Conservation (phyloP, 2,329 filamentous ascomycete species). For the Apiospora pterosperma region DNA sequence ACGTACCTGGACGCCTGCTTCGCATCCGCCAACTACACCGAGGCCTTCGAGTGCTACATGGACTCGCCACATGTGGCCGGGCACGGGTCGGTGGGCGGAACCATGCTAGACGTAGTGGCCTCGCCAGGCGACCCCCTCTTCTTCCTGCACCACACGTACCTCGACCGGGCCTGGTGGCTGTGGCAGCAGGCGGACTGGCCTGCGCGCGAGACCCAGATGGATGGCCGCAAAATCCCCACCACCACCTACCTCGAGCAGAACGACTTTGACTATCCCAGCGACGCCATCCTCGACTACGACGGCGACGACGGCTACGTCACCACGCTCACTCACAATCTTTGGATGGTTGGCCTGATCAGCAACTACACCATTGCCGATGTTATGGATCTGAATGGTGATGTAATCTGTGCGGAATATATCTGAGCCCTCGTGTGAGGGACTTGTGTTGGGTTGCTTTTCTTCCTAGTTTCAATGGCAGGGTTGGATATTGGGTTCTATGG, state of each 20-base stretch:
- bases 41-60: background rate
- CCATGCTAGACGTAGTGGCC: background rate
- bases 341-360: slow-evolving; percentile 19
- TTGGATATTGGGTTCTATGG: too few relatives aligned
- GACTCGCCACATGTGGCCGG: background rate
- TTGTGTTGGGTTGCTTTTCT: too few relatives aligned
- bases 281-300: background rate
- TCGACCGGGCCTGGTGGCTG: slow-evolving; percentile 22
- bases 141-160: slow-evolving; percentile 25
- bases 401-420: slow-evolving; percentile 20
- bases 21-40: background rate
- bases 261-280: background rate
- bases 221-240: background rate
- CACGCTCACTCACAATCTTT: slow-evolving; percentile 24
- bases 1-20: background rate
- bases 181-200: slow-evolving; percentile 4
- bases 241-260: background rate
- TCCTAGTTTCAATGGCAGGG: too few relatives aligned
- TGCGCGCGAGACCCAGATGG: background rate
- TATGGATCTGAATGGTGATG: slow-evolving; percentile 17
- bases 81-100: background rate
- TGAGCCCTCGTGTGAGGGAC: too few relatives aligned
- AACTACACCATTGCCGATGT: slow-evolving; percentile 24
- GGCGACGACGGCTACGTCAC: slow-evolving; percentile 12
- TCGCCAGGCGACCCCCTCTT: slow-evolving; percentile 25